Base-by-base conservation (phyloP, 83 land plant species). In the Thuja plicata region DNA sequence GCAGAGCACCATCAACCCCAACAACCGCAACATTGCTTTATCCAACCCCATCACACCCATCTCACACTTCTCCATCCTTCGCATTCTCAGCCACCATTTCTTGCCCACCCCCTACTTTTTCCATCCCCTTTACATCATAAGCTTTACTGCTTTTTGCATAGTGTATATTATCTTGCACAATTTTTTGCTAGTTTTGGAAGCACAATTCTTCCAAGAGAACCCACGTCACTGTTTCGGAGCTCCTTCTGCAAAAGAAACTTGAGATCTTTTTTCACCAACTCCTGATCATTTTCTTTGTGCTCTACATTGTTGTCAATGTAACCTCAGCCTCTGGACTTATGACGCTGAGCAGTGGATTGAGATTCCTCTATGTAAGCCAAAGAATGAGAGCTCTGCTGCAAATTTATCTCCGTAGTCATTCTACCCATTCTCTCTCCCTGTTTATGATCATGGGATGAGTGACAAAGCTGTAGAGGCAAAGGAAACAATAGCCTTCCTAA, bases 161-260 rank as follows among this genome's bases (percentile, higher is more conserved):
- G n/a, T n/a, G n/a, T n/a, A n/a, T n/a, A n/a, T n/a, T n/a, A n/a
- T n/a, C n/a, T n/a, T n/a, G n/a, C n/a, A n/a, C n/a, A n/a, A n/a
- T n/a, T n/a, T n/a, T n/a, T n/a, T n/a, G n/a, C n/a, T n/a, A n/a
- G n/a, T 95, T 96, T 97, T 3, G 97, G 97, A 30, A 97, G 92
- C 35, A 97, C 93, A 52, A 97, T 97, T 87, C 99, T 90, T 66
- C 96, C 92, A 15, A 97, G 93, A 43, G 93, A 45, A 41, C 95
- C 88, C 0, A 96, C 97, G 91, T 97, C 99, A 87, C 95, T 97
- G 92, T 92, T 93, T 88, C 90, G 89, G 17, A 97, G 96, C 83
- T 94, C 92, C 91, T 97, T 97, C 43, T 96, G 93, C 45, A 97
- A 92, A 34, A 97, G 92, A 88, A 94, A 93, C 77, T 91, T 91